Evolutionary conservation across 1,139 yeast species (phyloP).

Genomic region (Suhomyces taliae): DNA sequence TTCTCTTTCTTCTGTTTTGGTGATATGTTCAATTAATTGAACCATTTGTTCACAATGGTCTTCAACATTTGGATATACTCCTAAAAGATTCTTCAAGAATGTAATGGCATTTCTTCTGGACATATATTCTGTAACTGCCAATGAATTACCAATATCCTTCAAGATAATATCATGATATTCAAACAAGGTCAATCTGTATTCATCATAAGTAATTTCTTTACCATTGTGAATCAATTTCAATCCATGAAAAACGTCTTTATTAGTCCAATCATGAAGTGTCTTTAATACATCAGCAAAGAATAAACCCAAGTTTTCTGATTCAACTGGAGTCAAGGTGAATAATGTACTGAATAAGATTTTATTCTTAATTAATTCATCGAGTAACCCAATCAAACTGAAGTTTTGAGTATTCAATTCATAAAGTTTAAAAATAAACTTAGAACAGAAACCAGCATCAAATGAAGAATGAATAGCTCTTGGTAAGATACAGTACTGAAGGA

Average conservation of each 20-base stretch:
- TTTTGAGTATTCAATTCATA: constrained; percentile 44
- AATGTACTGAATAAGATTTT: constrained; percentile 58
- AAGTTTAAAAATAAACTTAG: constrained; percentile 57
- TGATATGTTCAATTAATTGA: constrained; percentile 48
- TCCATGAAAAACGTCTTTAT: constrained; percentile 20
- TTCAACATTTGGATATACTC: constrained; percentile 67
- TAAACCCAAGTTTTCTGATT: constrained; percentile 81
- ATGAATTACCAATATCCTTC: constrained; percentile 47
- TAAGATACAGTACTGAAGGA: constrained; percentile 65
- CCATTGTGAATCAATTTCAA: constrained; percentile 13
- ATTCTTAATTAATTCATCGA: constrained; percentile 52
- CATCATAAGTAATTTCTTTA: constrained; percentile 27
- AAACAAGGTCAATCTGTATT: constrained; percentile 45
- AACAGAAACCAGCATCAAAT: constrained; percentile 75
- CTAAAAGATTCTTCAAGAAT: constrained; percentile 66
- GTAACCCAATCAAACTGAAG: constrained; percentile 44
- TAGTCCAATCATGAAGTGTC: constrained; percentile 46
- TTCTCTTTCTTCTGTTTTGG: constrained; percentile 62
- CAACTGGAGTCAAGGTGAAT: constrained; percentile 70
- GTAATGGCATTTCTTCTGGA: constrained; percentile 80
- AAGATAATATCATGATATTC: constrained; percentile 57
- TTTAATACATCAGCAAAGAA: constrained; percentile 62
- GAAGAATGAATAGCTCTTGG: constrained; percentile 83
- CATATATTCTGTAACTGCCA: constrained; percentile 67
- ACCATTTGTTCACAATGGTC: constrained; percentile 63